Conservation (phyloP, 257 asterid species). For the Solanum virginianum region DNA sequence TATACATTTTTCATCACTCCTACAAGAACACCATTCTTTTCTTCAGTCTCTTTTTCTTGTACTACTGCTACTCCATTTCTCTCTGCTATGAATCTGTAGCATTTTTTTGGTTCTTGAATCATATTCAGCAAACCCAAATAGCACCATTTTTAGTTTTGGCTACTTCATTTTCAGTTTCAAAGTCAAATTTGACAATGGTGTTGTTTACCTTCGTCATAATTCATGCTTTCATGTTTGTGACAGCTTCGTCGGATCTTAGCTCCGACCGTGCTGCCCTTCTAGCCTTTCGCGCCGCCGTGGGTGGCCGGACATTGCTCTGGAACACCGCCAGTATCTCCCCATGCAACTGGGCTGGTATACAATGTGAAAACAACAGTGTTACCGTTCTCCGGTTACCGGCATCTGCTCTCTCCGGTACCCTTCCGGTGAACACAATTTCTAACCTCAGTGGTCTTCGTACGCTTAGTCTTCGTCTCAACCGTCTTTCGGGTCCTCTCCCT, state of each 20-base stretch:
- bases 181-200: not conserved
- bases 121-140: not conserved
- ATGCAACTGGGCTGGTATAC: conserved; percentile 65
- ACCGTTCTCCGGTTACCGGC: conserved; percentile 64
- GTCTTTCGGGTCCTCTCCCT: conserved; percentile 55
- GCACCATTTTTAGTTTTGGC: not conserved
- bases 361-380: conserved; percentile 50
- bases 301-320: conserved; percentile 65
- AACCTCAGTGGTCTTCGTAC: conserved; percentile 46
- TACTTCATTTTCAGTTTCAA: not conserved
- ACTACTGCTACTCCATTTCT: not conserved
- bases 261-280: conserved; percentile 54
- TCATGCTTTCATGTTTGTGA: conserved; percentile 1
- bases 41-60: not conserved
- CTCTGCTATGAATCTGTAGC: not conserved
- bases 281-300: conserved; percentile 52
- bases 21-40: not conserved
- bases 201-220: conserved; percentile 13
- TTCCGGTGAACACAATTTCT: conserved; percentile 35
- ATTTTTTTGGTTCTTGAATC: not conserved
- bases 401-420: conserved; percentile 44
- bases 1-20: not conserved
- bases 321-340: conserved; percentile 39
- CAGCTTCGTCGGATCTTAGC: conserved; percentile 31
- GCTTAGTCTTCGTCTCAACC: conserved; percentile 71